A percentile compares a stretch with the other conserved stretches of the same genome.
phyloP scores from a whole-genome alignment of 2,329 filamentous ascomycete species.

The Colletotrichum melonis region DNA sequence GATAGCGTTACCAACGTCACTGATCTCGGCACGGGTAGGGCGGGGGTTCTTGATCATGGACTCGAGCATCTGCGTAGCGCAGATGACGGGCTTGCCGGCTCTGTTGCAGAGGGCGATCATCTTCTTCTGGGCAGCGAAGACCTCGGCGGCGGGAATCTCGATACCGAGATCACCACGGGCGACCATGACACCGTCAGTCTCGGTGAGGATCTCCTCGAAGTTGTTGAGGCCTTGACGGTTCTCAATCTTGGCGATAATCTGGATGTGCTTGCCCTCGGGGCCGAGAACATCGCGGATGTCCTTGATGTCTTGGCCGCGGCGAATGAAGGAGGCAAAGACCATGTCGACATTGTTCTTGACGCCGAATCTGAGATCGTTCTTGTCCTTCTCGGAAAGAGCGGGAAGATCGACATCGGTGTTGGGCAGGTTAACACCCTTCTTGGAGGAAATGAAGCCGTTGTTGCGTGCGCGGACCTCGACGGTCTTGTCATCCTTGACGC shows the following conservation, averaged over 20 bases:
- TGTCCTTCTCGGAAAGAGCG: slow-evolving; percentile 97
- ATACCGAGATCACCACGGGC: slow-evolving; percentile 98
- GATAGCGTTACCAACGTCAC: slow-evolving; percentile 97
- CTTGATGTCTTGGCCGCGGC: slow-evolving; percentile 90
- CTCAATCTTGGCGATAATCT: slow-evolving; percentile 99
- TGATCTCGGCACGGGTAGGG: slow-evolving; percentile 97
- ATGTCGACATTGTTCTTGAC: slow-evolving; percentile 99
- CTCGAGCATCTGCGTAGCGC: slow-evolving; percentile 99
- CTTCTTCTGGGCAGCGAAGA: slow-evolving; percentile 99
- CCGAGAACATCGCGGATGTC: slow-evolving; percentile 93
- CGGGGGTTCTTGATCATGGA: slow-evolving; percentile 99
- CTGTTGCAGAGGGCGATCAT: slow-evolving; percentile 99
- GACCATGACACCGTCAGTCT: slow-evolving; percentile 99
- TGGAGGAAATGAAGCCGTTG: slow-evolving; percentile 98
- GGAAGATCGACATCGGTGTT: slow-evolving; percentile 99
- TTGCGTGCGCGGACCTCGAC: slow-evolving; percentile 89
- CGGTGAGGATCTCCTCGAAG: slow-evolving; percentile 95
- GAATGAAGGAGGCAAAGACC: slow-evolving; percentile 99
- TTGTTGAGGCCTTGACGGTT: slow-evolving; percentile 99
- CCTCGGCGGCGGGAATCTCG: slow-evolving; percentile 97
- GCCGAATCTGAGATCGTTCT: slow-evolving; percentile 91
- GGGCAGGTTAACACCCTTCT: slow-evolving; percentile 99
- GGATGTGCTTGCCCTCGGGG: slow-evolving; percentile 92
- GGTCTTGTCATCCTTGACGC: slow-evolving; percentile 89
- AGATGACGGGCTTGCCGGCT: slow-evolving; percentile 98